These are phyloP conservation scores for Penicillium sp. DNA, from an alignment of 2,329 filamentous ascomycete genomes.

Conservation along the genomic window DNA sequence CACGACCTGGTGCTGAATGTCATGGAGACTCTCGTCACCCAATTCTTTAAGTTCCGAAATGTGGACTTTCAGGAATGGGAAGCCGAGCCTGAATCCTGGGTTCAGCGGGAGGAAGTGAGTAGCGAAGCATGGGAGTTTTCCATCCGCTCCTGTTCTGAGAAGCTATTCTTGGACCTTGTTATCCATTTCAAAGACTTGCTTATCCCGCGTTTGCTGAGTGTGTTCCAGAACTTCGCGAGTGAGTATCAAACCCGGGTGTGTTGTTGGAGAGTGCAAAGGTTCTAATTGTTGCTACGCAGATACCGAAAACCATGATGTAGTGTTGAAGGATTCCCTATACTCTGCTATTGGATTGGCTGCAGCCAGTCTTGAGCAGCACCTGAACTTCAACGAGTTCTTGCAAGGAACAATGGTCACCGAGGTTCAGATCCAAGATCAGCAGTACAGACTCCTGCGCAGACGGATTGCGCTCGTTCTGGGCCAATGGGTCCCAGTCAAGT, in stretches of 20 bases:
- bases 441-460: slow-evolving; percentile 79
- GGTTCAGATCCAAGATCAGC: slow-evolving; percentile 64
- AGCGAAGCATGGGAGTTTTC: slow-evolving; percentile 89
- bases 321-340: slow-evolving; percentile 91
- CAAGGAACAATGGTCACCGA: slow-evolving; percentile 73
- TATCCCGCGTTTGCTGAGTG: slow-evolving; percentile 72
- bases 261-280: not conserved
- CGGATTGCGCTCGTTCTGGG: slow-evolving; percentile 85
- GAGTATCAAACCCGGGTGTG: slow-evolving; percentile 33
- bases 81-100: slow-evolving; percentile 93
- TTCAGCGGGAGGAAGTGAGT: slow-evolving; percentile 80
- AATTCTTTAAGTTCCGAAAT: slow-evolving; percentile 82
- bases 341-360: slow-evolving; percentile 87
- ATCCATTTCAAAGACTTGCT: slow-evolving; percentile 84
- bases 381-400: slow-evolving; percentile 83
- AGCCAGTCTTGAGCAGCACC: slow-evolving; percentile 66
- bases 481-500: slow-evolving; percentile 81
- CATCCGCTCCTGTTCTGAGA: slow-evolving; percentile 87
- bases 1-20: slow-evolving; percentile 75
- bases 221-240: slow-evolving; percentile 76
- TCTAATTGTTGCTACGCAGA: not conserved
- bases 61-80: slow-evolving; percentile 89
- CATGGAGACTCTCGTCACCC: slow-evolving; percentile 79
- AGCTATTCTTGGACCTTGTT: slow-evolving; percentile 86
- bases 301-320: slow-evolving; percentile 64